Percentiles rank a stretch among this genome's conserved stretches.
Evolutionary conservation across 805 yeast genomes (phyloP).

Genomic region (Suhomyces prunicola): DNA sequence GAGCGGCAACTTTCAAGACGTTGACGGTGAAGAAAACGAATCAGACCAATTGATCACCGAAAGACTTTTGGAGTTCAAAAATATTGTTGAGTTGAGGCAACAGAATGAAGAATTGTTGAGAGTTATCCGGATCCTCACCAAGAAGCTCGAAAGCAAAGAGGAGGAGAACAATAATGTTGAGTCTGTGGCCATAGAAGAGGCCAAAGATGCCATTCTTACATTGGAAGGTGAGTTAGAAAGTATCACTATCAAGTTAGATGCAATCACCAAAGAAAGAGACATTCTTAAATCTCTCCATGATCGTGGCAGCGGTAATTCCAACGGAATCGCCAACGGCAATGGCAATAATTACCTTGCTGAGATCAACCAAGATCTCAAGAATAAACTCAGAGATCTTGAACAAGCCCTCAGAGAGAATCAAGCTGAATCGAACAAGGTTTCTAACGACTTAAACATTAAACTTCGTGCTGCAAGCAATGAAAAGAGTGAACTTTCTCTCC

Average conservation of each 20-base stretch:
- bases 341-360: constrained; percentile 14
- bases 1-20: constrained; percentile 26
- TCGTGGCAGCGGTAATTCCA: constrained; percentile 7
- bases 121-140: constrained; percentile 69
- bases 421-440: constrained; percentile 40
- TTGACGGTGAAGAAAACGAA: constrained; percentile 47
- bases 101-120: constrained; percentile 71
- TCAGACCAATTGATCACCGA: constrained; percentile 71
- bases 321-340: constrained; percentile 3
- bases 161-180: constrained; percentile 40
- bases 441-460: constrained; percentile 44
- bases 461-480: constrained; percentile 23
- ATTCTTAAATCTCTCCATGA: constrained; percentile 41
- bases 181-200: constrained; percentile 53
- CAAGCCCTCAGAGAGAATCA: constrained; percentile 29
- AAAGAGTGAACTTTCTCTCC: constrained; percentile 44
- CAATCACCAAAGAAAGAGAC: constrained; percentile 66
- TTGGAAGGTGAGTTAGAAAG: constrained; percentile 57
- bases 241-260: constrained; percentile 49
- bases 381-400: constrained; percentile 37
- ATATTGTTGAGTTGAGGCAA: constrained; percentile 63
- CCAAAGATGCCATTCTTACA: constrained; percentile 63
- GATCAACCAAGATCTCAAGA: constrained; percentile 28
- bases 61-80: constrained; percentile 67
- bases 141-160: constrained; percentile 66